Evolutionary conservation across 2,329 filamentous ascomycete genomes (phyloP).

Genomic region (Colletotrichum neosansevieriae): DNA sequence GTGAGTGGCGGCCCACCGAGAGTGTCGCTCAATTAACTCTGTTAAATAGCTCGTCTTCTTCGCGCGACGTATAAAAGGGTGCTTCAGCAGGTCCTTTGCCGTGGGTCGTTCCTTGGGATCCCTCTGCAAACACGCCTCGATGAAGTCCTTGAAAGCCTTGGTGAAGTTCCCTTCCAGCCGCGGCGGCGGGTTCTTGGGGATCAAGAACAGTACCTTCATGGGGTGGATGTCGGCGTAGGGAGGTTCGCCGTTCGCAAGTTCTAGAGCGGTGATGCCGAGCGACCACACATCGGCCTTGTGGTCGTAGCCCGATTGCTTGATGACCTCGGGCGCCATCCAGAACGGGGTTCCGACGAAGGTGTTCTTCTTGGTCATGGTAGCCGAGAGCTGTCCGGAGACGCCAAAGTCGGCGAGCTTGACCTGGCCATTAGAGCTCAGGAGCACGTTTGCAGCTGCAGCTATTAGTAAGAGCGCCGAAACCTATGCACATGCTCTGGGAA

Average conservation of each 20-base stretch:
- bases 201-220: conserved; percentile 97
- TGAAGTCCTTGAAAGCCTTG: conserved; percentile 85
- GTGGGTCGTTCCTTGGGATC: conserved; percentile 91
- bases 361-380: conserved; percentile 99
- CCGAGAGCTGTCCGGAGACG: conserved; percentile 94
- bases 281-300: conserved; percentile 99
- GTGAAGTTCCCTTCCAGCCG: conserved; percentile 84
- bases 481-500: not conserved
- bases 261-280: conserved; percentile 91
- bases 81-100: conserved; percentile 87
- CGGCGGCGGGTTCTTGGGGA: conserved; percentile 93
- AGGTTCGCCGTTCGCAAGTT: conserved; percentile 91
- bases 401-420: conserved; percentile 98
- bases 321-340: conserved; percentile 99
- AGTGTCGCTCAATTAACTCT: conserved; percentile 91
- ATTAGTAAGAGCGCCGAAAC: not conserved
- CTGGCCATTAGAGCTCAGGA: conserved; percentile 90
- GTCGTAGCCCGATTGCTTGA: conserved; percentile 98
- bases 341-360: conserved; percentile 98
- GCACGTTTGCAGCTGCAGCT: conserved; percentile 84
- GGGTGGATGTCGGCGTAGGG: conserved; percentile 97
- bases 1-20: conserved; percentile 86
- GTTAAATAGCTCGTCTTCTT: conserved; percentile 98
- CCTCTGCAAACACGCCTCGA: conserved; percentile 85
- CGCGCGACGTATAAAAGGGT: conserved; percentile 89